phyloP scores from a whole-genome alignment of 2,329 filamentous ascomycete genomes.

The Trichoderma semiorbis region DNA sequence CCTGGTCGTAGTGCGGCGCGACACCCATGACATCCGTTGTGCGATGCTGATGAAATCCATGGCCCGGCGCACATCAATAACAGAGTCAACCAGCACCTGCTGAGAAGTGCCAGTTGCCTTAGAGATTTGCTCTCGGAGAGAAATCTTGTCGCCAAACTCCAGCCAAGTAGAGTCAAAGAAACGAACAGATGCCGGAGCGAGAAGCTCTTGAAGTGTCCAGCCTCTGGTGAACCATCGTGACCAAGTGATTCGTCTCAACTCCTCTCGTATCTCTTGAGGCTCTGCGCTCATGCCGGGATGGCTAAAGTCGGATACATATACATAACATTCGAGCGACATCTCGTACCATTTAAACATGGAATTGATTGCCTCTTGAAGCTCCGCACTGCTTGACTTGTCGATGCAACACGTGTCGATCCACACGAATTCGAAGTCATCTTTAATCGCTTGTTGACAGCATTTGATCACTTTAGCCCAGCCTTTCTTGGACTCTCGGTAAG shows the following conservation, averaged over 20 bases:
- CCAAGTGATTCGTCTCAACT: fast-evolving
- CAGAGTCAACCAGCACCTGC: not conserved
- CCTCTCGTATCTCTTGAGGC: not conserved
- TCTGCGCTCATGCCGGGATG: not conserved
- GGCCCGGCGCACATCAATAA: not conserved
- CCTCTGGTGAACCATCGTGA: not conserved
- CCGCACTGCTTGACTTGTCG: not conserved
- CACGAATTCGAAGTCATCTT: not conserved
- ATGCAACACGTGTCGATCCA: not conserved
- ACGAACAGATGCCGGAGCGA: not conserved
- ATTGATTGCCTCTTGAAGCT: not conserved
- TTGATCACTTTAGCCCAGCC: not conserved
- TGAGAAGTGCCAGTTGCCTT: not conserved
- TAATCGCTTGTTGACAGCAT: not conserved
- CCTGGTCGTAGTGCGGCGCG: not conserved
- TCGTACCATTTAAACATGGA: not conserved
- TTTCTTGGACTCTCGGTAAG: not conserved
- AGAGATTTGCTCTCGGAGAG: not conserved
- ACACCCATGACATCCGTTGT: not conserved
- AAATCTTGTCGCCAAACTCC: not conserved
- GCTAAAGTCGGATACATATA: not conserved
- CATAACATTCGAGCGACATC: not conserved
- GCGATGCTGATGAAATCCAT: not conserved
- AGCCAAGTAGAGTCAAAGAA: not conserved
- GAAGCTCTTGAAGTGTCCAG: not conserved